A percentile compares a stretch with the other conserved stretches of the same genome.
phyloP scores from a whole-genome alignment of 2,329 filamentous ascomycete genomes.

The Neofusicoccum kwambonambiense region DNA sequence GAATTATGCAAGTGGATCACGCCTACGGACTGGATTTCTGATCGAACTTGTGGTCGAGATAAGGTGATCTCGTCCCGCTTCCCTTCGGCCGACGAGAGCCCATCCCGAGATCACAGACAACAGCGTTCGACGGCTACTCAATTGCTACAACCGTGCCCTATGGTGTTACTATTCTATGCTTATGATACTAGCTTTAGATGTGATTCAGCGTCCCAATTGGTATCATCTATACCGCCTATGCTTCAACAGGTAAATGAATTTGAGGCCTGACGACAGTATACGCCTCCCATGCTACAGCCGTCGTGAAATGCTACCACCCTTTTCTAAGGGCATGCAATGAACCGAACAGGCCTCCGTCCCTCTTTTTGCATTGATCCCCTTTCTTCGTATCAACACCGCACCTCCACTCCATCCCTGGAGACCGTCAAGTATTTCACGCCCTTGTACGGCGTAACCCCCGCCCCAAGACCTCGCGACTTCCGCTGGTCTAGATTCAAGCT shows the following conservation, averaged over 20 bases:
- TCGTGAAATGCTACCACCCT: too few species aligned
- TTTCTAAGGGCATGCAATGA: too few species aligned
- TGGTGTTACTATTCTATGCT: too few species aligned
- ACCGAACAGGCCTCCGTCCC: not conserved
- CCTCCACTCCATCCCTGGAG: constrained; percentile 55
- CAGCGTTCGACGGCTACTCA: too few species aligned
- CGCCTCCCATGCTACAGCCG: not conserved
- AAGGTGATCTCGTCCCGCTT: too few species aligned
- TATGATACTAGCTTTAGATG: too few species aligned
- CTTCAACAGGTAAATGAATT: not conserved
- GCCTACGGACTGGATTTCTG: too few species aligned
- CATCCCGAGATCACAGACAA: too few species aligned
- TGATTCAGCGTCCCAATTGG: too few species aligned
- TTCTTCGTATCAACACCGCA: constrained; percentile 33
- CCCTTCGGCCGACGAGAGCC: too few species aligned
- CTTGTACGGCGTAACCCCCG: constrained; percentile 91
- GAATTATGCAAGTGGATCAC: not conserved
- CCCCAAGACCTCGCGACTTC: constrained; percentile 80
- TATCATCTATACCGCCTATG: not conserved
- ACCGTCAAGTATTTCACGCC: constrained; percentile 95
- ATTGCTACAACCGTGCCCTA: too few species aligned
- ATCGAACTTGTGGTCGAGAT: too few species aligned
- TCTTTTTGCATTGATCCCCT: not conserved
- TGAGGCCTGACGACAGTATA: not conserved
- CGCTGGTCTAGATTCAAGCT: constrained; percentile 64